phyloP scores from a whole-genome alignment of 2,329 filamentous ascomycete species.

The Penicillium sp. region DNA sequence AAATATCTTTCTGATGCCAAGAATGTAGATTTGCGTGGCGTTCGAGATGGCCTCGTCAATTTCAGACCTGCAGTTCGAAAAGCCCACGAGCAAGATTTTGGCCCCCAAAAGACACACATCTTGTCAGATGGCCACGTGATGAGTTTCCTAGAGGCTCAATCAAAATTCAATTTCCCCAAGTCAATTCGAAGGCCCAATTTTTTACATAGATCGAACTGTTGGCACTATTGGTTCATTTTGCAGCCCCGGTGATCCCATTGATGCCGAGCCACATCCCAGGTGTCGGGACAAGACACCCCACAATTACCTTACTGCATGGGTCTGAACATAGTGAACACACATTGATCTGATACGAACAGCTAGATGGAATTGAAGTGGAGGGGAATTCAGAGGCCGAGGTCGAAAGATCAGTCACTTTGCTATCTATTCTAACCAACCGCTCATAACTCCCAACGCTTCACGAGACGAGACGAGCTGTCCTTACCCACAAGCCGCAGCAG shows the following conservation, averaged over 20 bases:
- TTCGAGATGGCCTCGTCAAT: not conserved
- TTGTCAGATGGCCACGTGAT: not conserved
- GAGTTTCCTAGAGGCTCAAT: not conserved
- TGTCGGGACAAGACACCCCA: too few species aligned
- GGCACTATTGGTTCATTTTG: too few species aligned
- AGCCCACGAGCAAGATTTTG: not conserved
- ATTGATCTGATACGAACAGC: too few species aligned
- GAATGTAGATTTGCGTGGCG: not conserved
- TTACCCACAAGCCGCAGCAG: slow-evolving; percentile 1
- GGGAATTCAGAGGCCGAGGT: too few species aligned
- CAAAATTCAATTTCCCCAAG: not conserved
- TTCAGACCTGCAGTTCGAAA: not conserved
- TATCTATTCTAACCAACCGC: slow-evolving; percentile 15
- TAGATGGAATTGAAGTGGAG: too few species aligned
- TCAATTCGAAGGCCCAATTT: too few species aligned
- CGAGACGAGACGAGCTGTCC: slow-evolving; percentile 6
- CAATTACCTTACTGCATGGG: too few species aligned
- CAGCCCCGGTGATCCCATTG: too few species aligned
- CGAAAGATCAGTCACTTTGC: not conserved
- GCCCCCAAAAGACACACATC: not conserved
- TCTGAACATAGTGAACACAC: too few species aligned
- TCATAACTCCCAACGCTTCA: slow-evolving; percentile 22
- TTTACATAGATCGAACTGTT: too few species aligned
- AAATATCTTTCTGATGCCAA: not conserved
- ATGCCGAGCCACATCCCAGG: too few species aligned